A percentile compares a stretch with the other conserved stretches of the same genome.
These are phyloP conservation scores for Chalciporus pseudorubinellus DNA, from an alignment of 768 basidiomycete species.

Conservation along the genomic window DNA sequence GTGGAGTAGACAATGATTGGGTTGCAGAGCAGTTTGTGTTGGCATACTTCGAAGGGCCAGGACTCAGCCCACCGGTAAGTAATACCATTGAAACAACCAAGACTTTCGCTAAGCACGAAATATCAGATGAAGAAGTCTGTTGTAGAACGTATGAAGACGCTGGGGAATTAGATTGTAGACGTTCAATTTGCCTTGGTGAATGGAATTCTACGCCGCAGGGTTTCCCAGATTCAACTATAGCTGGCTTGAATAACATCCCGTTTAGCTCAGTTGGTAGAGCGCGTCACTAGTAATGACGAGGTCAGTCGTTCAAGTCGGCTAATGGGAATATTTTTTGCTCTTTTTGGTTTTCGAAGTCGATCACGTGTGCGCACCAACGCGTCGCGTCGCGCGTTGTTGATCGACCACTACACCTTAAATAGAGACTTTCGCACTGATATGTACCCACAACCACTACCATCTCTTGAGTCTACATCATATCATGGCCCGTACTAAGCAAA, in stretches of 20 bases:
- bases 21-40: constrained; percentile 69
- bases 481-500: constrained; percentile 80
- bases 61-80: constrained; percentile 70
- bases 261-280: constrained; percentile 53
- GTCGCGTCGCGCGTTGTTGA: constrained; percentile 10
- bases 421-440: not conserved
- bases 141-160: constrained; percentile 20
- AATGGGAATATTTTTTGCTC: constrained; percentile 33
- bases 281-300: constrained; percentile 72
- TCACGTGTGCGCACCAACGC: constrained; percentile 4
- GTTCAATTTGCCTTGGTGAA: no score
- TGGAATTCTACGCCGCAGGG: no score
- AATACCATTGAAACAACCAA: not conserved
- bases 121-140: constrained; percentile 30
- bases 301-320: constrained; percentile 67
- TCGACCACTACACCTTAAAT: constrained; percentile 1
- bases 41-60: constrained; percentile 71
- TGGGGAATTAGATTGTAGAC: constrained; percentile 21
- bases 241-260: constrained; percentile 25
- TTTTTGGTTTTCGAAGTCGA: no score
- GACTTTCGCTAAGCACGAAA: not conserved
- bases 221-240: no score
- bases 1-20: constrained; percentile 70
- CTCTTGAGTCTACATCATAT: not conserved
- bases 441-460: not conserved